phyloP scores from a whole-genome alignment of 768 basidiomycete genomes.

The Neoboletus magnificus region DNA sequence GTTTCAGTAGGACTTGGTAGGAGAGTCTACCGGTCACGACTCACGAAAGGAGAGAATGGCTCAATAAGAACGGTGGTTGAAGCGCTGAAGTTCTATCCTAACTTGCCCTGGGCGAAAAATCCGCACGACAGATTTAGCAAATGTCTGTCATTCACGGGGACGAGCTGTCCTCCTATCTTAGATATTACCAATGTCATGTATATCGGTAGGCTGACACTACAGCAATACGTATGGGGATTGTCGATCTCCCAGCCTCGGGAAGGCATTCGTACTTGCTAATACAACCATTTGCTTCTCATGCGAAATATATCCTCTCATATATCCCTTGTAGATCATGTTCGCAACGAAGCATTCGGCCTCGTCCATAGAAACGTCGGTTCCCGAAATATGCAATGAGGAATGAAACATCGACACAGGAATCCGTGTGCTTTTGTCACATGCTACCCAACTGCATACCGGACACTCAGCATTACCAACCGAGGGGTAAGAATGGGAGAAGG shows the following conservation, averaged over 20 bases:
- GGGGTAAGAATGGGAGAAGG: slow-evolving; percentile 10
- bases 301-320: slow-evolving; percentile 93
- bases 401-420: slow-evolving; percentile 83
- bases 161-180: not conserved
- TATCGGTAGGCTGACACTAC: slow-evolving; percentile 4
- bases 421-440: slow-evolving; percentile 65
- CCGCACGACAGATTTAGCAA: not conserved
- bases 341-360: slow-evolving; percentile 94
- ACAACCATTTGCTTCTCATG: slow-evolving; percentile 96
- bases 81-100: too few relatives aligned
- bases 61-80: not conserved
- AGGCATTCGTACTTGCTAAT: slow-evolving; percentile 72
- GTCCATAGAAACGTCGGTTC: slow-evolving; percentile 64
- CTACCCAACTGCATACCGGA: slow-evolving; percentile 64
- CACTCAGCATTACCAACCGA: not conserved
- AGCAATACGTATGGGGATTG: slow-evolving; percentile 44
- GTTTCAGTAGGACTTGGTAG: too few relatives aligned
- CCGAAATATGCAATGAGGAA: slow-evolving; percentile 67
- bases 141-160: not conserved
- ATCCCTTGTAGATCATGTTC: slow-evolving; percentile 92
- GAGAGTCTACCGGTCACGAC: not conserved
- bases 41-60: not conserved
- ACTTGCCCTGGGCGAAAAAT: not conserved
- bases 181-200: not conserved
- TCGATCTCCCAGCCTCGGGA: slow-evolving; percentile 69